Conservation (phyloP, 441 rosid species). For the Populus hybrid region DNA sequence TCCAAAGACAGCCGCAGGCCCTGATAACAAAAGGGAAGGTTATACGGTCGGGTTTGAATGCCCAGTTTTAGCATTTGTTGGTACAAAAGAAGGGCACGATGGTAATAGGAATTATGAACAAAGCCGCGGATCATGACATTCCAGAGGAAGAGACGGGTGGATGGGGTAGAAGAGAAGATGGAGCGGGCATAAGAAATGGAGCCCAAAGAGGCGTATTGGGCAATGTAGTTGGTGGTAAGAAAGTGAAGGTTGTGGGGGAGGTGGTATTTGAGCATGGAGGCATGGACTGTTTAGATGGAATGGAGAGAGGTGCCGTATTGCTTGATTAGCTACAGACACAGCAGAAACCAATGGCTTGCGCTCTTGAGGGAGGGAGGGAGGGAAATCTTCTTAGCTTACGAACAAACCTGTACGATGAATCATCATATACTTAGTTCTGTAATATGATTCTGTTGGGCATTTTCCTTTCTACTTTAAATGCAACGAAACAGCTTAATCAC, state of each 20-base stretch:
- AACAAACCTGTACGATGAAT: too few relatives aligned
- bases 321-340: conserved; percentile 17
- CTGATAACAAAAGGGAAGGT: conserved; percentile 71
- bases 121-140: conserved; percentile 32
- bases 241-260: conserved; percentile 25
- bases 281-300: conserved; percentile 30
- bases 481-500: too few relatives aligned
- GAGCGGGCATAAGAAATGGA: conserved; percentile 30
- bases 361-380: too few relatives aligned
- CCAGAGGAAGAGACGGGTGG: conserved; percentile 33
- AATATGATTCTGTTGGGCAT: too few relatives aligned
- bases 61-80: conserved; percentile 59
- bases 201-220: conserved; percentile 31
- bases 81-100: conserved; percentile 34
- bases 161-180: conserved; percentile 26
- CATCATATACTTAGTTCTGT: too few relatives aligned
- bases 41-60: conserved; percentile 47
- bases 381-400: too few relatives aligned
- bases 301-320: conserved; percentile 19
- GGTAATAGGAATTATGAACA: conserved; percentile 24
- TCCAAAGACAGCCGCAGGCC: conserved; percentile 54
- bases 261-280: conserved; percentile 24
- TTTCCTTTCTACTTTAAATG: too few relatives aligned
- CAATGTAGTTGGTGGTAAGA: conserved; percentile 29
- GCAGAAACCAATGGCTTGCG: too few relatives aligned